Evolutionary conservation across 768 basidiomycete species (phyloP), one percentile per base, ranked within the genome.

Genomic region (Leccinum uliginosum): DNA sequence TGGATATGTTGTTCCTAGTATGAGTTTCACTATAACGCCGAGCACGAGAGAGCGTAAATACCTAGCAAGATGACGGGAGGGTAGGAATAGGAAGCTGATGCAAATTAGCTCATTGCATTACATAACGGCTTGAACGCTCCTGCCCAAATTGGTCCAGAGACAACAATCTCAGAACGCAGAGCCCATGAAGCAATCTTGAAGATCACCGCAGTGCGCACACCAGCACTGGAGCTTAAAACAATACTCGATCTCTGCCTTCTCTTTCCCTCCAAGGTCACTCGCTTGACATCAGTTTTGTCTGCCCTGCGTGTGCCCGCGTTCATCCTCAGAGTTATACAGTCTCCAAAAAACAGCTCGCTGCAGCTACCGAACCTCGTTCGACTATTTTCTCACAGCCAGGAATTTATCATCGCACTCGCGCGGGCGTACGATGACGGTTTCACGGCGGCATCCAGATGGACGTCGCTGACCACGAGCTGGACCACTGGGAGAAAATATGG

Each of bases 401-500:
- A 73, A 0, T 84, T 89, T 59, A 63, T 85, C 15, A 53, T 83
- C 4, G 77, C 82, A 0, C 72, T 91, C 3, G 86, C 85, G 2
- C 74, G 67, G 4, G 75, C 80, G 1, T 90, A 91, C 59, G 83
- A 84, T 55, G 68, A 74, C 5, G 85, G 83, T 6, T 77, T 91
- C 29, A 63, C 77, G 87, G 89, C 0, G 85, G 85, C 15, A 59
- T 76, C 30, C 65, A 75, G 19, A 58, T 64, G 27, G 59, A 65
- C 26, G 56, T 67, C 30, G 50, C 67, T 23, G 54, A 69, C 23
- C 56, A 72, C 55, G 67, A 73, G 4, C 69, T 76, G 14, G 83
- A 85, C 59, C 80, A 89, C 52, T 91, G 88, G 88, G 83, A 87
- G 59, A 75, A 74, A 15, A 76, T 87, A 49, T 88, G 86, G 81